Evolutionary conservation across 2,329 filamentous ascomycete genomes (phyloP).

Genomic region (Penicillium sp.): DNA sequence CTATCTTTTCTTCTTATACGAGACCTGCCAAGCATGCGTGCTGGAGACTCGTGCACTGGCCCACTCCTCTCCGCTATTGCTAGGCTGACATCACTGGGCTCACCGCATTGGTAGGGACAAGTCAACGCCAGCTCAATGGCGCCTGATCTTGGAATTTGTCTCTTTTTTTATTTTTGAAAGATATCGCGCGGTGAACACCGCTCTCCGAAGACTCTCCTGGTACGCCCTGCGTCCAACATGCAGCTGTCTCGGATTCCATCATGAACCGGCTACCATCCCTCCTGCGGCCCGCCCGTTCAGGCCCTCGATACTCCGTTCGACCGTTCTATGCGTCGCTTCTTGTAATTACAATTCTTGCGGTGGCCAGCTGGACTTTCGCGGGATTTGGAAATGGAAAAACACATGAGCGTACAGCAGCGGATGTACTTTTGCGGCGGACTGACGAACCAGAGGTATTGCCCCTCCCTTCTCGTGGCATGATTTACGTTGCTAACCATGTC

Average conservation of each 20-base stretch:
- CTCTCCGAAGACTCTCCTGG: background rate
- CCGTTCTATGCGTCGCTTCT: constrained; percentile 53
- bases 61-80: constrained; percentile 22
- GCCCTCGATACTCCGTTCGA: constrained; percentile 46
- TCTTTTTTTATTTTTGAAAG: background rate
- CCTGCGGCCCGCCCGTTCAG: constrained; percentile 29
- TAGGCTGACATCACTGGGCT: constrained; percentile 31
- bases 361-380: constrained; percentile 34
- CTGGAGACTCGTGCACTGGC: constrained; percentile 23
- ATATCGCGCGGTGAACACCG: background rate
- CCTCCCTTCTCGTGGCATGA: constrained; percentile 11
- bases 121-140: constrained; percentile 14
- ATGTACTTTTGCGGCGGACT: constrained; percentile 26
- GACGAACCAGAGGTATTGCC: constrained; percentile 35
- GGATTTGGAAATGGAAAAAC: constrained; percentile 14
- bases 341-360: constrained; percentile 39
- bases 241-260: constrained; percentile 30
- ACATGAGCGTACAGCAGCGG: constrained; percentile 10
- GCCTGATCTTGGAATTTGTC: constrained; percentile 5
- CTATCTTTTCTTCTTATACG: background rate
- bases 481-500: constrained; percentile 18
- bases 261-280: constrained; percentile 28
- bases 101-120: constrained; percentile 24
- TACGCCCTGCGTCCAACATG: constrained; percentile 34
- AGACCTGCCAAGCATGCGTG: constrained; percentile 3